These are phyloP conservation scores for Endoconidiophora laricicola DNA, from an alignment of 2,329 filamentous ascomycete species.

Conservation along the genomic window DNA sequence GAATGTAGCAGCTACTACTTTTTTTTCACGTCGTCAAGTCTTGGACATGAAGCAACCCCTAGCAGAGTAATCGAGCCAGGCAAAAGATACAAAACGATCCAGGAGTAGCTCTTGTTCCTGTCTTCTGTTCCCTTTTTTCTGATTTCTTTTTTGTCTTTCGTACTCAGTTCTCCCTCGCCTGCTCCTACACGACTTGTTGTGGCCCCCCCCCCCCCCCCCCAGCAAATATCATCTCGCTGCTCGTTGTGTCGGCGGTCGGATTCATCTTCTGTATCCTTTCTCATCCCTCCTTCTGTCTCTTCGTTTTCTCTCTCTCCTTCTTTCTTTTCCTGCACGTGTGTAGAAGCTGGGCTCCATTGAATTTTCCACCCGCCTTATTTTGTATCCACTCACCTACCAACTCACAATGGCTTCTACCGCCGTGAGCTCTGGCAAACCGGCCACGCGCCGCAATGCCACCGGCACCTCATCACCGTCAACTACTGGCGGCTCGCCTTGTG, in stretches of 20 bases:
- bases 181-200: background rate
- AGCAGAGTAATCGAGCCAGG: background rate
- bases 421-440: conserved; percentile 7
- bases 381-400: background rate
- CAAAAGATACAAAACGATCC: background rate
- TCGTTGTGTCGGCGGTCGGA: conserved; percentile 1
- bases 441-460: conserved; percentile 16
- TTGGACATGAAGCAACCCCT: too few species aligned
- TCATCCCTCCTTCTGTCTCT: conserved; percentile 1
- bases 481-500: conserved; percentile 38
- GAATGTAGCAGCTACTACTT: background rate
- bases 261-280: background rate
- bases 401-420: conserved; percentile 13
- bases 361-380: background rate
- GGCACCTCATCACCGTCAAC: conserved; percentile 19
- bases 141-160: background rate
- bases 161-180: background rate
- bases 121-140: background rate
- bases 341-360: background rate
- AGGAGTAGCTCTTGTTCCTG: background rate
- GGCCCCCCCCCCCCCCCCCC: background rate
- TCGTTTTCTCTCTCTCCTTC: background rate
- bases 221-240: background rate
- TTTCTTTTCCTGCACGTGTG: background rate
- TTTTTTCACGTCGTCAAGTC: too few species aligned